These are phyloP conservation scores for Candida broadrunensis DNA, from an alignment of 805 yeast genomes.

Conservation along the genomic window DNA sequence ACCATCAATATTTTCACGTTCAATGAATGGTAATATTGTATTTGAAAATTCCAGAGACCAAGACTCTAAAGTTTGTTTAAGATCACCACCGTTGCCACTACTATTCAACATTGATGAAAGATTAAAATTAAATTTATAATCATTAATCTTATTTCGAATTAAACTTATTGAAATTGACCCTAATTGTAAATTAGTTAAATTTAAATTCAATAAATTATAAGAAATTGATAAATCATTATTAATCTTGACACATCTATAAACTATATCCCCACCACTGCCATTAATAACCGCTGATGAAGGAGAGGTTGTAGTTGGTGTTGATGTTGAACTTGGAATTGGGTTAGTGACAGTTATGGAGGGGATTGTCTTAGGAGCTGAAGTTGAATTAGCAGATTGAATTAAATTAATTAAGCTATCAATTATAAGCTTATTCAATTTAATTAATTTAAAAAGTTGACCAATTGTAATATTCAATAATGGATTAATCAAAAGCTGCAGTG, in stretches of 20 bases:
- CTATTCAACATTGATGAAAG: background rate
- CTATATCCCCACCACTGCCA: conserved; percentile 20
- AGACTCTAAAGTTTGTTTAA: conserved; percentile 7
- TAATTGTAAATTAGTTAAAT: conserved; percentile 18
- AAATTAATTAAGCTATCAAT: conserved; percentile 25
- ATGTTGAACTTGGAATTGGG: background rate
- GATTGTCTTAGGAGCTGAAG: background rate
- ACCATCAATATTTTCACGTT: conserved; percentile 32
- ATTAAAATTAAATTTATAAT: conserved; percentile 25
- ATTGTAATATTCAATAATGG: conserved; percentile 34
- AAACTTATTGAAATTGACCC: conserved; percentile 20
- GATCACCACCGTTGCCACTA: background rate
- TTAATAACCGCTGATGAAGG: conserved; percentile 3
- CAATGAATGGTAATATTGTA: conserved; percentile 22
- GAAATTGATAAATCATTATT: conserved; percentile 35
- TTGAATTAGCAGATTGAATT: conserved; percentile 6
- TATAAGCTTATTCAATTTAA: conserved; percentile 33
- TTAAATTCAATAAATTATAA: conserved; percentile 28
- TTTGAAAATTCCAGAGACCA: conserved; percentile 20
- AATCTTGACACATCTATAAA: conserved; percentile 28
- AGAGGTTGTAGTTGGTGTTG: background rate
- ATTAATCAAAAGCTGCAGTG: conserved; percentile 9
- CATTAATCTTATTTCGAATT: conserved; percentile 22
- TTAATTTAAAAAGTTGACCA: conserved; percentile 31
- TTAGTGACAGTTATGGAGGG: background rate